Percentiles rank a stretch among this genome's conserved stretches.
Evolutionary conservation across 352 stramenopile species (phyloP).

Genomic region (Chrysophaeum taylorii): DNA sequence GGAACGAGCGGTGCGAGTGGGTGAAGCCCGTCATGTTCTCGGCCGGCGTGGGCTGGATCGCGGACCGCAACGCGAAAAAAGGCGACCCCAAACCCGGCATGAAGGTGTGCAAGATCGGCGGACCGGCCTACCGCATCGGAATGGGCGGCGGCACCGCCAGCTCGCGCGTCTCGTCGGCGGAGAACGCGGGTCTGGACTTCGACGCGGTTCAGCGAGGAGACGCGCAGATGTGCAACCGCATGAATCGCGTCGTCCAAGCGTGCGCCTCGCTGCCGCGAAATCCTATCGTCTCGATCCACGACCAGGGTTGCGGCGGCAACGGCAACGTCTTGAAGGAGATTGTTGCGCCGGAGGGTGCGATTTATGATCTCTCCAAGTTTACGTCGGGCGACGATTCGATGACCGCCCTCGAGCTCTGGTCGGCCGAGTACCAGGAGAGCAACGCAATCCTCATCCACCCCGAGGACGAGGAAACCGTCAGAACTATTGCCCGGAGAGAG

Average conservation of each 20-base stretch:
- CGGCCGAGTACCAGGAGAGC: slow-evolving; percentile 99
- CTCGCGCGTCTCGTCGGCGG: slow-evolving; percentile 73
- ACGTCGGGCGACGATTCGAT: slow-evolving; percentile 90
- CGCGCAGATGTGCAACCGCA: slow-evolving; percentile 98
- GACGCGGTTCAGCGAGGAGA: slow-evolving; percentile 98
- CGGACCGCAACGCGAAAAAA: slow-evolving; percentile 82
- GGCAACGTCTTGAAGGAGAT: slow-evolving; percentile 99
- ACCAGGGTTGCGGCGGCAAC: slow-evolving; percentile 97
- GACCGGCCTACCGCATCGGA: slow-evolving; percentile 95
- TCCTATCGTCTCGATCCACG: slow-evolving; percentile 97
- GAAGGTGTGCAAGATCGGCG: slow-evolving; percentile 96
- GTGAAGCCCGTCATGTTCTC: slow-evolving; percentile 99
- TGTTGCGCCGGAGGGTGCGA: slow-evolving; percentile 81
- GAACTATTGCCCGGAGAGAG: slow-evolving; percentile 87
- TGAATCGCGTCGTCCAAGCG: slow-evolving; percentile 96
- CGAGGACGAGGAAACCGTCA: slow-evolving; percentile 75
- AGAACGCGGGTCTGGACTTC: slow-evolving; percentile 90
- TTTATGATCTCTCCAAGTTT: slow-evolving; percentile 88
- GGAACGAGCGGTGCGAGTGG: slow-evolving; percentile 85
- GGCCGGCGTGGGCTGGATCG: slow-evolving; percentile 87
- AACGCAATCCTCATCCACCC: slow-evolving; percentile 86
- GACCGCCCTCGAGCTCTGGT: slow-evolving; percentile 97
- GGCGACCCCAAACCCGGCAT: slow-evolving; percentile 83
- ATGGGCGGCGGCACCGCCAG: slow-evolving; percentile 94
- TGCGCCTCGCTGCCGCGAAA: slow-evolving; percentile 96